Evolutionary conservation across 2,329 filamentous ascomycete species (phyloP).

Genomic region (Aspergillus sp.): DNA sequence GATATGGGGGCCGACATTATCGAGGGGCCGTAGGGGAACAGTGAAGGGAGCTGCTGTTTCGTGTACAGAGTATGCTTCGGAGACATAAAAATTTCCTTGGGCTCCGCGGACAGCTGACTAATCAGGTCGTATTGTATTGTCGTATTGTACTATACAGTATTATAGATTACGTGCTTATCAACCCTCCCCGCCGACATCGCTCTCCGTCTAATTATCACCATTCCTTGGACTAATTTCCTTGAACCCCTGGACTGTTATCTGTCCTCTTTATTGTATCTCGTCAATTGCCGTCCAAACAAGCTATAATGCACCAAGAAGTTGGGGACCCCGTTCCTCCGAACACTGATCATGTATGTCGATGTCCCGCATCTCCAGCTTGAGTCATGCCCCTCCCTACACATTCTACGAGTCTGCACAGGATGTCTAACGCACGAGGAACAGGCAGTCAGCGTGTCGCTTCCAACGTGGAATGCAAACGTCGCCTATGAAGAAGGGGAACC

Average conservation of each 20-base stretch:
- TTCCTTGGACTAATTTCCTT: too few species aligned
- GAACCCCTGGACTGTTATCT: constrained; percentile 1
- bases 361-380: constrained; percentile 1
- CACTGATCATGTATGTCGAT: constrained; percentile 61
- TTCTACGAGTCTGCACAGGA: background rate
- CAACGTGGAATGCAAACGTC: constrained; percentile 84
- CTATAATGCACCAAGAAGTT: constrained; percentile 34
- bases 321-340: constrained; percentile 69
- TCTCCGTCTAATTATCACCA: too few species aligned
- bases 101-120: too few species aligned
- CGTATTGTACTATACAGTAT: too few species aligned
- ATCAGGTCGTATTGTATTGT: too few species aligned
- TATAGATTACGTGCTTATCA: too few species aligned
- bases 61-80: background rate
- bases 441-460: constrained; percentile 93
- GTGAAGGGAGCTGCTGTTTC: background rate
- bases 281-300: too few species aligned
- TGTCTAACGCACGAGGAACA: constrained; percentile 29
- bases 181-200: constrained; percentile 12
- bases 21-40: background rate
- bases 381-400: constrained; percentile 10
- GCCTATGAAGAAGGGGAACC: constrained; percentile 87
- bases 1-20: constrained; percentile 26
- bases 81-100: background rate
- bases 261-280: constrained; percentile 4